Conservation (phyloP, 2,329 filamentous ascomycete genomes). For the Talaromyces sp. region DNA sequence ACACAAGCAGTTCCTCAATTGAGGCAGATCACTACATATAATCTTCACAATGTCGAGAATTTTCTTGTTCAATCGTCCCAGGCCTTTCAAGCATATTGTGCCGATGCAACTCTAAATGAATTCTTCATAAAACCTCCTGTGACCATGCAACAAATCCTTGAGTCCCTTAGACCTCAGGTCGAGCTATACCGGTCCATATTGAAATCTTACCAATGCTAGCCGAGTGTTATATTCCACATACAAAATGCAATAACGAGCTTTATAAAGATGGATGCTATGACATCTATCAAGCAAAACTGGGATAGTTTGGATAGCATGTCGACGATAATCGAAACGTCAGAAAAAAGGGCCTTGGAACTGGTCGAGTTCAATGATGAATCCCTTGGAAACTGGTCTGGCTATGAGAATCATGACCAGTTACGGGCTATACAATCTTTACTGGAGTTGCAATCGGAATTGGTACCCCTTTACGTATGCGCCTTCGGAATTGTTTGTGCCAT, state of each 20-base stretch:
- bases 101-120: constrained; percentile 10
- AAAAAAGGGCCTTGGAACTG: constrained; percentile 13
- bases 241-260: constrained; percentile 10
- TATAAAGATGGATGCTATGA: constrained; percentile 13
- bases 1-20: constrained; percentile 3
- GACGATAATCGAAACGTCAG: constrained; percentile 9
- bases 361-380: constrained; percentile 5
- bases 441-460: constrained; percentile 11
- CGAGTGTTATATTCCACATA: constrained; percentile 14
- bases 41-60: constrained; percentile 11
- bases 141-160: constrained; percentile 6
- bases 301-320: constrained; percentile 6
- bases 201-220: constrained; percentile 10
- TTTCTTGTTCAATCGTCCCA: constrained; percentile 10
- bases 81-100: constrained; percentile 9
- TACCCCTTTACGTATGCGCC: constrained; percentile 6
- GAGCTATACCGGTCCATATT: constrained; percentile 12
- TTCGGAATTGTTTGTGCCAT: constrained; percentile 13
- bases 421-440: constrained; percentile 5
- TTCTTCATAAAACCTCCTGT: constrained; percentile 10
- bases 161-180: constrained; percentile 10
- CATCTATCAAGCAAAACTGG: constrained; percentile 11
- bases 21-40: not conserved
- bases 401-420: constrained; percentile 7
- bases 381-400: not conserved